phyloP scores from a whole-genome alignment of 371 early-diverging fungal species.

The Lichtheimia hyalospora region DNA sequence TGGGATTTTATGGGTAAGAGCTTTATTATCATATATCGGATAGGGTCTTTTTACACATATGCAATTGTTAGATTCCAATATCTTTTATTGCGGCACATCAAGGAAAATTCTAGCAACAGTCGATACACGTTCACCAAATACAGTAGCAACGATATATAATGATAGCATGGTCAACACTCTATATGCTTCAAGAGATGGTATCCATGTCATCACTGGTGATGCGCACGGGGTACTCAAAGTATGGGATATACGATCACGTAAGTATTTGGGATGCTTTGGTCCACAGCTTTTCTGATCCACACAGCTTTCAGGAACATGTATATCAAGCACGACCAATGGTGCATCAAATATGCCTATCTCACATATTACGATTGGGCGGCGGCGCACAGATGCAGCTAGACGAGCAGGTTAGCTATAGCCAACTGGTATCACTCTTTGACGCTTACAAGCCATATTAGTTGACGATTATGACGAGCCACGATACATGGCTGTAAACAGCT shows the following conservation, averaged over 20 bases:
- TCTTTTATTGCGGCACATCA: constrained; percentile 81
- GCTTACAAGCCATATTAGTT: constrained; percentile 22
- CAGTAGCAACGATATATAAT: constrained; percentile 51
- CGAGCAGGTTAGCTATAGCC: constrained; percentile 33
- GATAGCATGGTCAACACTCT: constrained; percentile 85
- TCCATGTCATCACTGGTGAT: constrained; percentile 80
- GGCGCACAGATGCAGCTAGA: constrained; percentile 51
- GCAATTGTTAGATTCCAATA: constrained; percentile 56
- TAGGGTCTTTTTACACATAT: not conserved
- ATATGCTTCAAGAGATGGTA: constrained; percentile 70
- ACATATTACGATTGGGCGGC: constrained; percentile 64
- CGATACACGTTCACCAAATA: constrained; percentile 55
- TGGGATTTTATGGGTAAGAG: constrained; percentile 73
- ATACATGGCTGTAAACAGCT: constrained; percentile 84
- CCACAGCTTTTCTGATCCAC: not conserved
- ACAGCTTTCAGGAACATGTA: constrained; percentile 41
- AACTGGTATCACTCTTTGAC: not conserved
- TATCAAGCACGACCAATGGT: constrained; percentile 65
- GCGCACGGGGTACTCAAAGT: constrained; percentile 75
- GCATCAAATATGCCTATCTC: constrained; percentile 76
- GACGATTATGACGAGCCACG: constrained; percentile 76
- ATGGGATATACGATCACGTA: constrained; percentile 83
- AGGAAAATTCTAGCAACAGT: constrained; percentile 72
- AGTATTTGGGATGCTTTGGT: constrained; percentile 3
- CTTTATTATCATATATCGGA: not conserved